Evolutionary conservation across 306 rosid species (phyloP).

Genomic region (Neltuma alba): DNA sequence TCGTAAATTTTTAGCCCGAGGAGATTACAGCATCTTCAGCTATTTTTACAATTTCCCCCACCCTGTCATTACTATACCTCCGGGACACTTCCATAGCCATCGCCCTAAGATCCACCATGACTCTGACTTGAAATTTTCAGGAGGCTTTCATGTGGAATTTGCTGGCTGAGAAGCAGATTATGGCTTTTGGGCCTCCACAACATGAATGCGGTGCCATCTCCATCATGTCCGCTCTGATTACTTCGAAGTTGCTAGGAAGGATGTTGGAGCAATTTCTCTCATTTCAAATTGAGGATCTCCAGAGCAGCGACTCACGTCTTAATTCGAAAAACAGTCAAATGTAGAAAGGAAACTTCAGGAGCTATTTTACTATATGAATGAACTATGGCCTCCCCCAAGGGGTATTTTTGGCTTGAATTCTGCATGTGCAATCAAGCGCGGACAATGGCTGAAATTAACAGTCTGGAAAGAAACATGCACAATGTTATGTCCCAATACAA

Average conservation of each 20-base stretch:
- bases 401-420: slow-evolving; percentile 83
- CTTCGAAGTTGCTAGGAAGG: slow-evolving; percentile 16
- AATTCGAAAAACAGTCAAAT: neutral
- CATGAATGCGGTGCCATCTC: slow-evolving; percentile 22
- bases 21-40: slow-evolving; percentile 12
- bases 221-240: slow-evolving; percentile 20
- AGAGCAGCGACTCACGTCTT: neutral
- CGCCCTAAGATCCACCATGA: slow-evolving; percentile 13
- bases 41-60: neutral
- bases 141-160: neutral
- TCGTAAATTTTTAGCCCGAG: slow-evolving; percentile 16
- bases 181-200: neutral
- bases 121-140: neutral
- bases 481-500: slow-evolving; percentile 17
- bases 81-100: slow-evolving; percentile 9
- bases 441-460: slow-evolving; percentile 66
- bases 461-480: slow-evolving; percentile 56
- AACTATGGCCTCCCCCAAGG: slow-evolving; percentile 82
- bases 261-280: slow-evolving; percentile 15
- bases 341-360: neutral
- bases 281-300: slow-evolving; percentile 5
- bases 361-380: slow-evolving; percentile 54
- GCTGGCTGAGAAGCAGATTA: slow-evolving; percentile 28
- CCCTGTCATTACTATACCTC: neutral
- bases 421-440: slow-evolving; percentile 58